Conservation (phyloP, 1,284 basidiomycete species). For the Boletus austroedulis region DNA sequence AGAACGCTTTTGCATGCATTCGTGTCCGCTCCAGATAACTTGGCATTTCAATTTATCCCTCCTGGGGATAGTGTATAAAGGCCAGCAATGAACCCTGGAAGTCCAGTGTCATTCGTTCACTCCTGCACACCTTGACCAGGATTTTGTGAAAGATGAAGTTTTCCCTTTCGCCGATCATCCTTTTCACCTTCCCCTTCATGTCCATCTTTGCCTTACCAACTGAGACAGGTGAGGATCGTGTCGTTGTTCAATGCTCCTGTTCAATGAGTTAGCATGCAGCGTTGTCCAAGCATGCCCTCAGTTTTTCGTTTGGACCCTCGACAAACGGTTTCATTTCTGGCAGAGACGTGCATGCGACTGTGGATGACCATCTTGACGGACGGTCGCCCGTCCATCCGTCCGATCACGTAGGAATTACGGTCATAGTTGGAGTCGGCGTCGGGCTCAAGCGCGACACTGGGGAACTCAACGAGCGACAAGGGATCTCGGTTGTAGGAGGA, state of each 20-base stretch:
- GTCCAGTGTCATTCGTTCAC: neutral
- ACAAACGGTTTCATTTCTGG: no score
- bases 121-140: neutral
- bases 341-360: no score
- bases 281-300: neutral
- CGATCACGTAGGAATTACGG: no score
- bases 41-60: neutral
- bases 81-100: neutral
- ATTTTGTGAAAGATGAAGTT: conserved; percentile 1
- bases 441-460: no score
- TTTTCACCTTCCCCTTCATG: neutral
- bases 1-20: neutral
- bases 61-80: neutral
- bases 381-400: no score
- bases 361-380: neutral
- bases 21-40: neutral
- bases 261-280: neutral
- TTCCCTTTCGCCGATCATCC: neutral
- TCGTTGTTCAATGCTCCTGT: neutral
- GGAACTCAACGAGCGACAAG: no score
- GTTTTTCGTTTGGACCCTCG: neutral
- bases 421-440: no score
- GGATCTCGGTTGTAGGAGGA: no score
- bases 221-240: neutral
- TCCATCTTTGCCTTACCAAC: neutral